Percentiles rank a stretch among this genome's conserved stretches.
Conservation (phyloP, 1,284 basidiomycete species). For the Microbotryum scabiosae region DNA sequence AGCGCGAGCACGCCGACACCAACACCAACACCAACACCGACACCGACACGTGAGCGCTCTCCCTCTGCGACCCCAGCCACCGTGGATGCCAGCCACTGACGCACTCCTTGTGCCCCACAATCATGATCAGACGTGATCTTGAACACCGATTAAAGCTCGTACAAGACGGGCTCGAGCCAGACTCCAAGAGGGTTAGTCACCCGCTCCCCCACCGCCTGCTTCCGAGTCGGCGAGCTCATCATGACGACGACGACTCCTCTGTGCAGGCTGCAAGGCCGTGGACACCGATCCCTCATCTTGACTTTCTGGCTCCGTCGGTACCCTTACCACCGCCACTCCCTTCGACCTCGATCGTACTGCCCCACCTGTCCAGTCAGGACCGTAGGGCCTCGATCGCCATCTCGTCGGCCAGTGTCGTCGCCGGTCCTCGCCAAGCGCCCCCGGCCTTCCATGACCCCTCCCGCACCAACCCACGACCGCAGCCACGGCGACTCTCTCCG, state of each 20-base stretch:
- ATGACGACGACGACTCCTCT: too few relatives aligned
- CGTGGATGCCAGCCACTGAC: background rate
- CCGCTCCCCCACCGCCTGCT: background rate
- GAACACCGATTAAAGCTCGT: too few relatives aligned
- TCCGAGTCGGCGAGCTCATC: background rate
- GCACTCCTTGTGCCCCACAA: background rate
- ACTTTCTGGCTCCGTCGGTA: constrained; percentile 7
- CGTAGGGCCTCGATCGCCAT: too few relatives aligned
- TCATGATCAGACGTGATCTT: background rate
- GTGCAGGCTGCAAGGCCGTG: background rate
- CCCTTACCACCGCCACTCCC: background rate
- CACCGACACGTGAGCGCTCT: background rate
- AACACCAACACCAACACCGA: background rate
- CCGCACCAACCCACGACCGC: background rate
- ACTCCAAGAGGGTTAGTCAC: background rate
- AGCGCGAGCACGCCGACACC: background rate
- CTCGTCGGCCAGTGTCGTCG: too few relatives aligned
- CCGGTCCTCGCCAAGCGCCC: background rate
- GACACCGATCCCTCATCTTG: background rate
- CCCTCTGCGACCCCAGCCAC: background rate
- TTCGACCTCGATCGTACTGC: background rate
- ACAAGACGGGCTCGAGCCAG: too few relatives aligned
- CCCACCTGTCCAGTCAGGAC: too few relatives aligned
- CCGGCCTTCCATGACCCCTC: background rate
- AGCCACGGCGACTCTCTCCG: too few relatives aligned